Evolutionary conservation across 2,329 filamentous ascomycete genomes (phyloP).

Genomic region (Cladosporium velox): DNA sequence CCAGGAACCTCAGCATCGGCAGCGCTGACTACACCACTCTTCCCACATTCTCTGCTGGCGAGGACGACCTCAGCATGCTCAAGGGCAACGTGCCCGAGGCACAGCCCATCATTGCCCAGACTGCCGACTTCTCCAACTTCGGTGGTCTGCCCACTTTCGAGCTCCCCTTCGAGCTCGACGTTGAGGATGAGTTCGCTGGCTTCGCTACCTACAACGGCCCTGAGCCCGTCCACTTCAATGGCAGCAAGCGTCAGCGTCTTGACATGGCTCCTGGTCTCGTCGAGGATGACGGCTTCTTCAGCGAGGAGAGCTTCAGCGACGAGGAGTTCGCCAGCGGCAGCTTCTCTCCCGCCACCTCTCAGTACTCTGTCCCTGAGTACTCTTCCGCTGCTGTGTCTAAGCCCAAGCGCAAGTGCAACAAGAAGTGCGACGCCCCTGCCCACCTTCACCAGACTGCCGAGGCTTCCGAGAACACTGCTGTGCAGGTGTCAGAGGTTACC

Average conservation of each 20-base stretch:
- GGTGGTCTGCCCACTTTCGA: slow-evolving; percentile 74
- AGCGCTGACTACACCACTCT: slow-evolving; percentile 66
- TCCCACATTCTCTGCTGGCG: slow-evolving; percentile 61
- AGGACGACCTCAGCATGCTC: slow-evolving; percentile 53
- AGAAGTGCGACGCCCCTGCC: slow-evolving; percentile 45
- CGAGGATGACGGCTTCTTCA: slow-evolving; percentile 76
- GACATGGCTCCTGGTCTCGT: slow-evolving; percentile 61
- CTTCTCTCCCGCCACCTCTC: slow-evolving; percentile 62
- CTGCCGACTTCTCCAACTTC: slow-evolving; percentile 51
- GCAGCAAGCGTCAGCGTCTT: slow-evolving; percentile 72
- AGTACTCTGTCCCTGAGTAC: slow-evolving; percentile 41
- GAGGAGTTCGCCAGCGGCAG: slow-evolving; percentile 66
- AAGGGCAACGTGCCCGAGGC: slow-evolving; percentile 40
- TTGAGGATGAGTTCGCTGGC: slow-evolving; percentile 81
- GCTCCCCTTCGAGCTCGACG: slow-evolving; percentile 85
- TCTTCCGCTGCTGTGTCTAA: slow-evolving; percentile 31
- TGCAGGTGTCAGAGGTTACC: slow-evolving; percentile 43
- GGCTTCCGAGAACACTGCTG: slow-evolving; percentile 44
- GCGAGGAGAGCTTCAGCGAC: slow-evolving; percentile 73
- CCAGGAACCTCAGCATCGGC: slow-evolving; percentile 79
- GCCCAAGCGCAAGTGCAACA: slow-evolving; percentile 34
- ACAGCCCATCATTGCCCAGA: slow-evolving; percentile 37
- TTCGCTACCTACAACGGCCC: slow-evolving; percentile 70
- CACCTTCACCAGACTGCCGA: slow-evolving; percentile 49
- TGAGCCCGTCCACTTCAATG: slow-evolving; percentile 60